Percentiles rank a stretch among this genome's conserved stretches.
These are phyloP conservation scores for Lichenothelia convexa DNA, from an alignment of 495 filamentous ascomycete genomes.

Conservation along the genomic window DNA sequence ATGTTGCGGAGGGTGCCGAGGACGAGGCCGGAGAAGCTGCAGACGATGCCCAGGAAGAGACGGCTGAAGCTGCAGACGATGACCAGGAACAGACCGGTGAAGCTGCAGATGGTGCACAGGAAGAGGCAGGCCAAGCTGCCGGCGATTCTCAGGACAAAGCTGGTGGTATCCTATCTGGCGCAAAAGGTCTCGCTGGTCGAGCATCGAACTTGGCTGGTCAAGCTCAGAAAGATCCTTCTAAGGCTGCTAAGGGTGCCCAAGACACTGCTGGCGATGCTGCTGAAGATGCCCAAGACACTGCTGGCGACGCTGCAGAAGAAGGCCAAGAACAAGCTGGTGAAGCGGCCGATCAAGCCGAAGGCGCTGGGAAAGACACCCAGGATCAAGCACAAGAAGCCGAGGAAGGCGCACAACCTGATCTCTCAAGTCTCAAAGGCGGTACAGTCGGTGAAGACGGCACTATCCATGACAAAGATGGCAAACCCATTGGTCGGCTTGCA, in stretches of 20 bases:
- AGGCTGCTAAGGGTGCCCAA: conserved; percentile 9
- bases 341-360: conserved; percentile 23
- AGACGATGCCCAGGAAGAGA: conserved; percentile 5
- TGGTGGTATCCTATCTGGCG: conserved; percentile 10
- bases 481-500: conserved; percentile 35
- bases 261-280: conserved; percentile 9
- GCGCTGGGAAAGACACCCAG: conserved; percentile 17
- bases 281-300: conserved; percentile 10
- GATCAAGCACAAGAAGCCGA: conserved; percentile 15
- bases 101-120: conserved; percentile 6
- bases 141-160: conserved; percentile 7
- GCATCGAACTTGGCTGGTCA: conserved; percentile 4
- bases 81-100: conserved; percentile 6
- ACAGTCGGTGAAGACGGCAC: conserved; percentile 38
- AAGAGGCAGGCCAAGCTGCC: conserved; percentile 2
- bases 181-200: conserved; percentile 14
- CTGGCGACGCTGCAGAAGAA: conserved; percentile 11
- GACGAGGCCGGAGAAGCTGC: conserved; percentile 8
- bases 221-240: conserved; percentile 12
- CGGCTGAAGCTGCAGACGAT: conserved; percentile 8
- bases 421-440: conserved; percentile 37
- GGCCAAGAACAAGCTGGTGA: conserved; percentile 11
- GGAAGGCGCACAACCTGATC: conserved; percentile 15
- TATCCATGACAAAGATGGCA: conserved; percentile 35
- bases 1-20: conserved; percentile 9